These are phyloP conservation scores for Syncephalastrum monosporum DNA, from an alignment of 371 early-diverging fungal species.

Conservation along the genomic window DNA sequence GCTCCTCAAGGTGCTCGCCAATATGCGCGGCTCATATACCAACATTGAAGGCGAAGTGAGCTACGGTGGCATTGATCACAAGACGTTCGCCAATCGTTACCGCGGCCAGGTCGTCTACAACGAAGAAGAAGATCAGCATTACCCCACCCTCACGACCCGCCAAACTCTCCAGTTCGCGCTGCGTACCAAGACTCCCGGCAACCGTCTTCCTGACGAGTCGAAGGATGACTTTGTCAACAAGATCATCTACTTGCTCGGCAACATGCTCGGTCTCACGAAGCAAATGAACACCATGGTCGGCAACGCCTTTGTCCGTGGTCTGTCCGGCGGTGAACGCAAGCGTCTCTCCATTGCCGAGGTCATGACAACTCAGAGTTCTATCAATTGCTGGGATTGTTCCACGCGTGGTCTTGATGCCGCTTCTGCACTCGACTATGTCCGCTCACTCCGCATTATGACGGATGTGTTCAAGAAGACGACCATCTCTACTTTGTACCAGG, in stretches of 20 bases:
- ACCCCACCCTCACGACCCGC: constrained; percentile 64
- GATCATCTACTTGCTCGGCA: constrained; percentile 53
- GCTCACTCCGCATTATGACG: constrained; percentile 67
- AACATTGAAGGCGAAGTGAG: constrained; percentile 53
- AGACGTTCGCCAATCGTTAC: constrained; percentile 50
- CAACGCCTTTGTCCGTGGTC: constrained; percentile 77
- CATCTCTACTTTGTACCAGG: constrained; percentile 66
- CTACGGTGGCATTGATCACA: constrained; percentile 59
- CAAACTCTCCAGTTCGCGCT: constrained; percentile 66
- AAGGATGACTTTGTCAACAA: constrained; percentile 45
- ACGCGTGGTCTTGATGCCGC: constrained; percentile 91
- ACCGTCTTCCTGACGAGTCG: constrained; percentile 43
- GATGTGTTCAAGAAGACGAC: constrained; percentile 64
- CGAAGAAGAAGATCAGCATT: constrained; percentile 73
- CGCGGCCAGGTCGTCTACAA: constrained; percentile 67
- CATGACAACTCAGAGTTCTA: constrained; percentile 70
- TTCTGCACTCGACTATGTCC: constrained; percentile 78
- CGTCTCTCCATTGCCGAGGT: constrained; percentile 88
- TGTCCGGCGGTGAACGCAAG: constrained; percentile 88
- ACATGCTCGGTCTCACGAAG: constrained; percentile 73
- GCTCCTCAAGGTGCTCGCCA: constrained; percentile 65
- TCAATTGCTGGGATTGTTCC: constrained; percentile 86
- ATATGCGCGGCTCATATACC: constrained; percentile 58
- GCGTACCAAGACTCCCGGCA: constrained; percentile 63
- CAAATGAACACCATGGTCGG: constrained; percentile 81